These are phyloP conservation scores for Rhodosporidiobolus sp. DNA, from an alignment of 768 basidiomycete genomes.

Conservation along the genomic window DNA sequence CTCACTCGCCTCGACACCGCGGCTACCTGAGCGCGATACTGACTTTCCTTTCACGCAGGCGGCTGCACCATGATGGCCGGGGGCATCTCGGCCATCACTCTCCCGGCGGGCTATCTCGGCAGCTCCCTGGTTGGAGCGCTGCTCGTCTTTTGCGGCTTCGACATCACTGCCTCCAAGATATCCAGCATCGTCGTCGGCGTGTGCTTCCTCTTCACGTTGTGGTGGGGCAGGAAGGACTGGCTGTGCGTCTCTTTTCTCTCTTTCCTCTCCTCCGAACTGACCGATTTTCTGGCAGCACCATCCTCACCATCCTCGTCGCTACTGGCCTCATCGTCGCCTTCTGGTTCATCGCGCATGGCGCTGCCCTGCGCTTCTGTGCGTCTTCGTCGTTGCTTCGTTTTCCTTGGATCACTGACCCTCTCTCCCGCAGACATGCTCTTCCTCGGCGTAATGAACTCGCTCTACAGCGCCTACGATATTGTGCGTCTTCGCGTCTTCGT, in stretches of 20 bases:
- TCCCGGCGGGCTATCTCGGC: constrained; percentile 51
- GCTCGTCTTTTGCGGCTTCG: constrained; percentile 71
- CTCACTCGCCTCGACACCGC: too few species aligned
- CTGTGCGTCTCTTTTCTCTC: constrained; percentile 51
- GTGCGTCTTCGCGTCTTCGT: too few species aligned
- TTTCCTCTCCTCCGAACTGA: constrained; percentile 55
- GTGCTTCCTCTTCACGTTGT: constrained; percentile 83
- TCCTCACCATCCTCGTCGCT: constrained; percentile 75
- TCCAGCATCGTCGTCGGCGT: constrained; percentile 73
- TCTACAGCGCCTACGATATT: constrained; percentile 67
- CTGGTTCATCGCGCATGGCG: constrained; percentile 68
- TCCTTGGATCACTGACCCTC: background rate
- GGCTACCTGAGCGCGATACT: too few species aligned
- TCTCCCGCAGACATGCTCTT: constrained; percentile 22
- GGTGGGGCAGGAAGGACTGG: constrained; percentile 61
- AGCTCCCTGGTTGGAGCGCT: constrained; percentile 74
- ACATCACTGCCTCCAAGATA: constrained; percentile 78
- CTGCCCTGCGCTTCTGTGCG: constrained; percentile 67
- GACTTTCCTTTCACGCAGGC: background rate
- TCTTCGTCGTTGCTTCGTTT: constrained; percentile 5
- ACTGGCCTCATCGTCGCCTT: constrained; percentile 72
- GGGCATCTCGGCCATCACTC: constrained; percentile 55
- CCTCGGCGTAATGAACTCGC: constrained; percentile 34
- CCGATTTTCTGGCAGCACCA: constrained; percentile 57
- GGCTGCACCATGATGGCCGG: constrained; percentile 72